Evolutionary conservation across 768 basidiomycete species (phyloP), one percentile per base, ranked within the genome.

Genomic region (Lepiota subincarnata): DNA sequence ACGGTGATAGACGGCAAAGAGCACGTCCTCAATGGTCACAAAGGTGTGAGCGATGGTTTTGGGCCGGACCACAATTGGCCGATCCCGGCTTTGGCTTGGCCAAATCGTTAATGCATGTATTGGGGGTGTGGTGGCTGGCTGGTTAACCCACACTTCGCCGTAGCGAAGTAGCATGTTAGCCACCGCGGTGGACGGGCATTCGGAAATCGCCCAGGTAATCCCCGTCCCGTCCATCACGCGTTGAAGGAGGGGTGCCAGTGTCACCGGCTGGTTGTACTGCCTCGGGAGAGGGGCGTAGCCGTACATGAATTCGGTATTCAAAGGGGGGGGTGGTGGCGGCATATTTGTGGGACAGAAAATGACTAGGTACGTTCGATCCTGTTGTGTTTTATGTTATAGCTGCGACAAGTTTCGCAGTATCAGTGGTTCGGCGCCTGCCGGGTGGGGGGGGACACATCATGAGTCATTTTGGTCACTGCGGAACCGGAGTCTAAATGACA

Each of bases 401-500:
- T 31, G 31, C 31, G 31, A 31, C 31, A 24, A 5, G 24, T 31
- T 31, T 31, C 31, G 31, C 31, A 22, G 35, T 24, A 18, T 40
- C 19, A 6, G 31, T 1, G 10, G 8, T 2, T 51, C 42, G 50
- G 50, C 12, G 13, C 20, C 42, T 45, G 50, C 50, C 50, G 50
- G 24, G 12, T 1, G 36, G 11, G 3, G 26, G 7, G 31, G 31
- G 31, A 31, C 31, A 31, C 48, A 31, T 34, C 14, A 50, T 53
- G 52, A 53, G 35, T 53, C 53, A 40, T 28, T 42, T 46, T 20
- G 26, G 53, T 48, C 53, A 47, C 53, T 47, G 46, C 53, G 53
- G 53, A 40, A 34, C 53, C 53, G 53, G 24, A 41, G 45, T 46
- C 31, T 3, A 31, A 11, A 11, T 31, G 31, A 31, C 31, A 20